Evolutionary conservation across 2,329 filamentous ascomycete genomes (phyloP).

Genomic region (Davidsoniella eucalypti): DNA sequence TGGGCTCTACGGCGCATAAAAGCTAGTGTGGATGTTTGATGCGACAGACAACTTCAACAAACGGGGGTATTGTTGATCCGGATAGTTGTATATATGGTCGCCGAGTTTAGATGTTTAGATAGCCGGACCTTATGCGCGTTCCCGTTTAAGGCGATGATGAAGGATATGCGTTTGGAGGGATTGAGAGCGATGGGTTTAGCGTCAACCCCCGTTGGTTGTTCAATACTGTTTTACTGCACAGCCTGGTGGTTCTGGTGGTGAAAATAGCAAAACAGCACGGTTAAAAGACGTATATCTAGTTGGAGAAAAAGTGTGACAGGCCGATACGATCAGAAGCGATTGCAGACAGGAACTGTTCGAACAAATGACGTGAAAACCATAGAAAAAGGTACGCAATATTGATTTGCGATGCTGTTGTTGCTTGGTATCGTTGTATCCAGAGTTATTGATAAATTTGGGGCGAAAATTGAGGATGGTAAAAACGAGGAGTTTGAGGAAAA

Average conservation of each 20-base stretch:
- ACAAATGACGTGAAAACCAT: background rate
- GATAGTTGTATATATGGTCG: conserved; percentile 7
- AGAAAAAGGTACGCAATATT: background rate
- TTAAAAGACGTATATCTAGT: background rate
- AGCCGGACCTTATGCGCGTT: background rate
- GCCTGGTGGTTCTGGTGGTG: background rate
- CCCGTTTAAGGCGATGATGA: background rate
- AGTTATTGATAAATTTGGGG: background rate
- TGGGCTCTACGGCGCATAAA: background rate
- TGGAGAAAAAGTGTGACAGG: too few species aligned
- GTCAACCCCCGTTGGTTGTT: conserved; percentile 1
- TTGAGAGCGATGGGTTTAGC: conserved; percentile 1
- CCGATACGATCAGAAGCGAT: too few species aligned
- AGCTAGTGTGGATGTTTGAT: background rate
- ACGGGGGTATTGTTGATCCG: conserved; percentile 1
- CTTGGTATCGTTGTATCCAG: background rate
- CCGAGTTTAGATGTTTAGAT: background rate
- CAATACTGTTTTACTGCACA: conserved; percentile 9
- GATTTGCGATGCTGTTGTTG: background rate
- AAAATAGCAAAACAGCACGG: background rate
- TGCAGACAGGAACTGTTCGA: too few species aligned
- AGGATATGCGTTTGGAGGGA: conserved; percentile 6
- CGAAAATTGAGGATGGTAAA: background rate
- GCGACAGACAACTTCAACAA: background rate
- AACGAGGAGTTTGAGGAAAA: conserved; percentile 5